A percentile compares a stretch with the other conserved stretches of the same genome.
These are phyloP conservation scores for Schoenoplectus tabernaemontani DNA, from an alignment of 202 grass and related monocot species.

Conservation along the genomic window DNA sequence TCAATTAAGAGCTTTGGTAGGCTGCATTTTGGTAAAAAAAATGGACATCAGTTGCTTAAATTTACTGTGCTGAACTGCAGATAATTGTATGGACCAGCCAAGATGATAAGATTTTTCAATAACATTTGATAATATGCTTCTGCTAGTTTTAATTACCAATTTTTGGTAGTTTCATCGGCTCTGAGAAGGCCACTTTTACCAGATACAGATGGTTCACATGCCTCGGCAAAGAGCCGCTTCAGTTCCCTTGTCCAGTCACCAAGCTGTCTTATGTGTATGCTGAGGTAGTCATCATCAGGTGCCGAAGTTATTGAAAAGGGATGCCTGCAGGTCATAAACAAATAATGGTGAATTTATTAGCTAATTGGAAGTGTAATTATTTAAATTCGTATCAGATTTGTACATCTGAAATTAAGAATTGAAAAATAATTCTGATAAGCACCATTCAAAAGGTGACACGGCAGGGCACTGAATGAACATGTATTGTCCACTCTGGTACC, in stretches of 20 bases:
- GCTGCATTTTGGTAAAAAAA: constrained; percentile 42
- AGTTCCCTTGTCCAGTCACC: constrained; percentile 97
- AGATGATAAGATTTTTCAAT: neutral
- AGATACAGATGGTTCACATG: constrained; percentile 65
- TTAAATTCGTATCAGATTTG: neutral
- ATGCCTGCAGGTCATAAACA: constrained; percentile 47
- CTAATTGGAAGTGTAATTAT: neutral
- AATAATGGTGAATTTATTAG: constrained; percentile 20
- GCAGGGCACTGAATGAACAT: constrained; percentile 98
- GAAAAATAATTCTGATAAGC: neutral
- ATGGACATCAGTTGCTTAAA: constrained; percentile 24
- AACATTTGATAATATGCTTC: constrained; percentile 3
- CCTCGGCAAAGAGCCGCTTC: constrained; percentile 70
- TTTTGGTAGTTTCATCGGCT: constrained; percentile 87
- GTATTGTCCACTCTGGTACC: constrained; percentile 91
- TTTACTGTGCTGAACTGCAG: constrained; percentile 17
- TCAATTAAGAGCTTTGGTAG: constrained; percentile 91
- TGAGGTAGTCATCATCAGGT: constrained; percentile 77
- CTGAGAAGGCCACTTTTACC: constrained; percentile 97
- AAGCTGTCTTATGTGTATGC: constrained; percentile 93
- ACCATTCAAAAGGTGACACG: constrained; percentile 97
- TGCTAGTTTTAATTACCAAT: constrained; percentile 39
- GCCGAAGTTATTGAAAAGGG: constrained; percentile 98
- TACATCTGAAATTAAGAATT: too few relatives aligned
- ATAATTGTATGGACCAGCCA: neutral